Percentiles rank a stretch among this genome's conserved stretches.
phyloP scores from a whole-genome alignment of 495 filamentous ascomycete species.

The Usnea hakonensis region DNA sequence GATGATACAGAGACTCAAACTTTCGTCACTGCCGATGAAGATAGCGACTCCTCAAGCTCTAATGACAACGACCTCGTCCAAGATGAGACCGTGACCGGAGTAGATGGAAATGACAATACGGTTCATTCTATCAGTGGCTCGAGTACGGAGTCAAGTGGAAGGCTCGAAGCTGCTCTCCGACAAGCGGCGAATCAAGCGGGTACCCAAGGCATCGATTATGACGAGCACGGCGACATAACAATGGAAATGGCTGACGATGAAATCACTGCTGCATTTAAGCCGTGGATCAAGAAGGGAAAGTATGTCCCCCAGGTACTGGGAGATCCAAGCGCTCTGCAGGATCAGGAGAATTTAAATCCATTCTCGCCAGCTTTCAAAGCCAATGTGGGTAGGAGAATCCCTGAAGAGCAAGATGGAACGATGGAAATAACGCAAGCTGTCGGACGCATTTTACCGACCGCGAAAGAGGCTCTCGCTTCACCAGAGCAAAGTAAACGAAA shows the following conservation, averaged over 20 bases:
- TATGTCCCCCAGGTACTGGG: slow-evolving; percentile 41
- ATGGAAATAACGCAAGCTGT: slow-evolving; percentile 75
- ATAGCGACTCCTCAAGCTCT: slow-evolving; percentile 36
- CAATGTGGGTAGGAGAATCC: slow-evolving; percentile 25
- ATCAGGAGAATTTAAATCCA: slow-evolving; percentile 57
- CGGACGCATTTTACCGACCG: slow-evolving; percentile 47
- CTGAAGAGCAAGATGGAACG: slow-evolving; percentile 51
- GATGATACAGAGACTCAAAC: slow-evolving; percentile 44
- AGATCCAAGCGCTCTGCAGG: slow-evolving; percentile 43
- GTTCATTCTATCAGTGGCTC: slow-evolving; percentile 46
- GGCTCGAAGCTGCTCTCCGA: slow-evolving; percentile 68
- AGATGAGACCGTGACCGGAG: slow-evolving; percentile 65
- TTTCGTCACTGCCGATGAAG: slow-evolving; percentile 45
- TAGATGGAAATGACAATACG: slow-evolving; percentile 59
- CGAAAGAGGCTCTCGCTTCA: slow-evolving; percentile 28
- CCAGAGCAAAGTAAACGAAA: slow-evolving; percentile 23
- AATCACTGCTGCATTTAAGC: slow-evolving; percentile 66
- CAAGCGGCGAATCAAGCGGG: slow-evolving; percentile 68
- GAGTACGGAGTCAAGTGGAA: slow-evolving; percentile 56
- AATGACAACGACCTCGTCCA: slow-evolving; percentile 55
- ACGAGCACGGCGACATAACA: slow-evolving; percentile 50
- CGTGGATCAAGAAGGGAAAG: slow-evolving; percentile 53
- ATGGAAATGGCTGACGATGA: slow-evolving; percentile 75
- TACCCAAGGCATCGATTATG: slow-evolving; percentile 52
- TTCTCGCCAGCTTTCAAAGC: slow-evolving; percentile 33